Percentiles rank a stretch among this genome's conserved stretches.
Evolutionary conservation across 139 green algal genomes (phyloP).

Genomic region (Chlorella sp.): DNA sequence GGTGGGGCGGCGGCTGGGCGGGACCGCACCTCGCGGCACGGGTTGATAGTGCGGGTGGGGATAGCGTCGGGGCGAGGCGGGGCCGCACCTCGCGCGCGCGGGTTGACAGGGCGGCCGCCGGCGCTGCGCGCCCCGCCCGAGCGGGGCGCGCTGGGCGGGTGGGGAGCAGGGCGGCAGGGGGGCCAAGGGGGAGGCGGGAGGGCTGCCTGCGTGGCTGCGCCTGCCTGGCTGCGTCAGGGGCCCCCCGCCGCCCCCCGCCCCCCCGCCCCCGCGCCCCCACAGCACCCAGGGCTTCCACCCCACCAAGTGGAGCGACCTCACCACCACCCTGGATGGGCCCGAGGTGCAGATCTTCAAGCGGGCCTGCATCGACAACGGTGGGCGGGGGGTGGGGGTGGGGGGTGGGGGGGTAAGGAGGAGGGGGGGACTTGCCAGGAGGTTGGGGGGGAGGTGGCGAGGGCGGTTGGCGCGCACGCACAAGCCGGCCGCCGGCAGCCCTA

Average conservation of each 20-base stretch:
- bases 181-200: background rate
- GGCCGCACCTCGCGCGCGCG: background rate
- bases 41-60: background rate
- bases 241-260: background rate
- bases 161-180: background rate
- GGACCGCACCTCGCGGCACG: background rate
- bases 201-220: background rate
- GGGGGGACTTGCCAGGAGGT: background rate
- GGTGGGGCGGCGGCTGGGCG: background rate
- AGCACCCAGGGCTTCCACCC: constrained; percentile 48
- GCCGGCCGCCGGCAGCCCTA: no score
- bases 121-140: no score
- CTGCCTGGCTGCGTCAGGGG: background rate
- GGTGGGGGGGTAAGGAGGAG: background rate
- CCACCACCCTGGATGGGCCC: constrained; percentile 45
- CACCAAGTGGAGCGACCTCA: constrained; percentile 44
- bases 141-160: no score
- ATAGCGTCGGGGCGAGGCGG: background rate
- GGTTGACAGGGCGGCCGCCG: no score
- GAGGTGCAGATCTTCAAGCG: constrained; percentile 53
- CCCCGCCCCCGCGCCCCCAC: background rate
- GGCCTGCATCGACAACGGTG: constrained; percentile 42
- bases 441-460: background rate
- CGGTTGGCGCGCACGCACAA: no score
- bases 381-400: constrained; percentile 11